These are phyloP conservation scores for Aspergillus sparsus DNA, from an alignment of 495 filamentous ascomycete genomes.

Conservation along the genomic window DNA sequence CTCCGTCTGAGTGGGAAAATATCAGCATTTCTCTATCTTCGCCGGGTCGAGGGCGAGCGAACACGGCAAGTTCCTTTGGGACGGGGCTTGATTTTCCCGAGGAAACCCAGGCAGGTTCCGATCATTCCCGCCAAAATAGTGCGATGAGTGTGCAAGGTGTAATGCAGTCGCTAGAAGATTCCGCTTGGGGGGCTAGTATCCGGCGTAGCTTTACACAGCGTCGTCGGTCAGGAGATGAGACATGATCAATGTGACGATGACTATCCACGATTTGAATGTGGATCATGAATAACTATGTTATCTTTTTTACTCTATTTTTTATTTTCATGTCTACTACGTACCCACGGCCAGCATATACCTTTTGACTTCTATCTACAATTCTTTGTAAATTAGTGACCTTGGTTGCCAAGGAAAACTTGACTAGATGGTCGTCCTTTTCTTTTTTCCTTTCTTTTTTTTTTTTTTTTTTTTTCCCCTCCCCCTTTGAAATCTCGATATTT, in stretches of 20 bases:
- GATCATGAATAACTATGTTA: constrained; percentile 6
- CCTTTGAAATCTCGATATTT: constrained; percentile 2
- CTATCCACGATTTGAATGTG: constrained; percentile 1
- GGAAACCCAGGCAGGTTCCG: constrained; percentile 17
- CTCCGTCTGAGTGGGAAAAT: constrained; percentile 48
- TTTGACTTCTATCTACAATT: neutral
- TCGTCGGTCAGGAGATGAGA: constrained; percentile 35
- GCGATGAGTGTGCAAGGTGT: constrained; percentile 76
- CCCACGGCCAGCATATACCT: neutral
- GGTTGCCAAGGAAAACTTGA: neutral
- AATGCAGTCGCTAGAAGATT: constrained; percentile 78
- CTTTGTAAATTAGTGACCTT: constrained; percentile 8
- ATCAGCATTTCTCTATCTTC: constrained; percentile 44
- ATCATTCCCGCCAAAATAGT: constrained; percentile 55
- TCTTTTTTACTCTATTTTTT: constrained; percentile 16
- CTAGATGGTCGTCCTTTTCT: neutral
- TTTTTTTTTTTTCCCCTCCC: constrained; percentile 2
- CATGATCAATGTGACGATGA: constrained; percentile 21
- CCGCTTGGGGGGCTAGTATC: constrained; percentile 91
- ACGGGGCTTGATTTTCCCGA: constrained; percentile 24
- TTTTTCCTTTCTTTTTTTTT: constrained; percentile 3
- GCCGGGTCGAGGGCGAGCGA: constrained; percentile 33
- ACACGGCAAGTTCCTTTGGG: constrained; percentile 35
- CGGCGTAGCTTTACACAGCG: constrained; percentile 82
- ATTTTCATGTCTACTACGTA: neutral